Evolutionary conservation across 2,329 filamentous ascomycete genomes (phyloP).

Genomic region (Arthrobotrys iridis): DNA sequence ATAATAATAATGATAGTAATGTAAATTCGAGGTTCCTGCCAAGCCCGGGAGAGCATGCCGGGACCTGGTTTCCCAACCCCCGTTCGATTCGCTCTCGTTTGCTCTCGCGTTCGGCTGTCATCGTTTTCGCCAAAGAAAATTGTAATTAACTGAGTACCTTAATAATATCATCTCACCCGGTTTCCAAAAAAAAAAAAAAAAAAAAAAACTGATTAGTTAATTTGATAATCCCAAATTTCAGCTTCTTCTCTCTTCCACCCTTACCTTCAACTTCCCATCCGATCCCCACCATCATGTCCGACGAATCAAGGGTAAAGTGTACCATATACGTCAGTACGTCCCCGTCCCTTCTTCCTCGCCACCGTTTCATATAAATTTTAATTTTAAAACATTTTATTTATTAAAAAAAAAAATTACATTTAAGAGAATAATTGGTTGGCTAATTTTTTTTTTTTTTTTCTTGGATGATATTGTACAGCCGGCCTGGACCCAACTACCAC

Average conservation of each 20-base stretch:
- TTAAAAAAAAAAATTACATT: background rate
- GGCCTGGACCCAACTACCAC: conserved; percentile 80
- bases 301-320: conserved; percentile 83
- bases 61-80: too few relatives aligned
- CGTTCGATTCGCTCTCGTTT: too few relatives aligned
- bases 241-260: background rate
- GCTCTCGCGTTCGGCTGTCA: too few relatives aligned
- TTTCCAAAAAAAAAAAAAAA: background rate
- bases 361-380: background rate
- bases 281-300: conserved; percentile 71
- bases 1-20: too few relatives aligned
- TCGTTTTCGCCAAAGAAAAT: too few relatives aligned
- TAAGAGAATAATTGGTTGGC: background rate
- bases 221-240: background rate
- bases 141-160: too few relatives aligned
- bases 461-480: too few relatives aligned
- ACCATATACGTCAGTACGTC: conserved; percentile 78
- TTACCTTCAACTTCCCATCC: too few relatives aligned
- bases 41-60: too few relatives aligned
- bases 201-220: background rate
- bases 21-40: too few relatives aligned
- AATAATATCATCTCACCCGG: too few relatives aligned
- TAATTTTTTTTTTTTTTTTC: too few relatives aligned
- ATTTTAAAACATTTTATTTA: background rate
- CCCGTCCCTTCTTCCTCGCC: background rate